Percentiles rank a stretch among this genome's conserved stretches.
Evolutionary conservation across 257 asterid species (phyloP).

Genomic region (Solanum chmielewskii): DNA sequence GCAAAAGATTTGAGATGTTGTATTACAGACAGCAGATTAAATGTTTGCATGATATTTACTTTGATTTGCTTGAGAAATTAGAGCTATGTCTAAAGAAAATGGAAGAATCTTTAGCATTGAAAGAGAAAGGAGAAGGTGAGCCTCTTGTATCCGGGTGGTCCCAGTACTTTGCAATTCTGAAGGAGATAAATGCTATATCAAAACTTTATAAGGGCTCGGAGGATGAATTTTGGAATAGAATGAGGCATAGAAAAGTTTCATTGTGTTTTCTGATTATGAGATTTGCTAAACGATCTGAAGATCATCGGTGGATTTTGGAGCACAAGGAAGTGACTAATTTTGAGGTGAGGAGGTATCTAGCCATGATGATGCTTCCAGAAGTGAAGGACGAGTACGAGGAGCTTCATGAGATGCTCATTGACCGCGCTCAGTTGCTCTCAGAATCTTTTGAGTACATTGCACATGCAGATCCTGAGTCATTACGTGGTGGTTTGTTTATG

Average conservation of each 20-base stretch:
- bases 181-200: constrained; percentile 53
- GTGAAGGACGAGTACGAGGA: constrained; percentile 78
- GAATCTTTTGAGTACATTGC: constrained; percentile 77
- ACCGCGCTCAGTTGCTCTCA: constrained; percentile 65
- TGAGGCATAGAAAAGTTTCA: constrained; percentile 49
- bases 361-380: constrained; percentile 76
- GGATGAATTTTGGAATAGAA: constrained; percentile 48
- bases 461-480: constrained; percentile 42
- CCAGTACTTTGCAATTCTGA: constrained; percentile 59
- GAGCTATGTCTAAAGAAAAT: constrained; percentile 42
- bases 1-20: not conserved
- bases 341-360: constrained; percentile 76
- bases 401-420: constrained; percentile 92
- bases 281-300: constrained; percentile 63
- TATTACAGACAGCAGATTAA: constrained; percentile 27
- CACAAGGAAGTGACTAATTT: constrained; percentile 71
- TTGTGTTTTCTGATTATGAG: constrained; percentile 48
- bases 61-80: constrained; percentile 40
- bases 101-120: constrained; percentile 29
- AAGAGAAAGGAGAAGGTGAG: constrained; percentile 21
- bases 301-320: constrained; percentile 65
- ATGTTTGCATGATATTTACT: constrained; percentile 24
- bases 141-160: constrained; percentile 28
- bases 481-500: constrained; percentile 83
- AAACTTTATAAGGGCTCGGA: constrained; percentile 44